A percentile compares a stretch with the other conserved stretches of the same genome.
Conservation (phyloP, 2,329 filamentous ascomycete species). For the Zymoseptoria brevis region DNA sequence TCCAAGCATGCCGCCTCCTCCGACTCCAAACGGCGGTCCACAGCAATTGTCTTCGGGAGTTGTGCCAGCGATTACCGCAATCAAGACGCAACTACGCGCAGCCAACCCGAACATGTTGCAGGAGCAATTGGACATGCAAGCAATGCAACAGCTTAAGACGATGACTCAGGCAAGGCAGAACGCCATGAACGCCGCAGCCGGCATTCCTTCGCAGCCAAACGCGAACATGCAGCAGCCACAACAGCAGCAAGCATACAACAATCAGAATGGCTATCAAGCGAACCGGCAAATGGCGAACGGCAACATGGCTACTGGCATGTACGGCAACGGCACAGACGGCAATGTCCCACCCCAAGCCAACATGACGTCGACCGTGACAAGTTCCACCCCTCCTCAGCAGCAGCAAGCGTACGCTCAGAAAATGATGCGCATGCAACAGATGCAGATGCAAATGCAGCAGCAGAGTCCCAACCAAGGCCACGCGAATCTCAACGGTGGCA, state of each 20-base stretch:
- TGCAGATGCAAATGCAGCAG: constrained; percentile 12
- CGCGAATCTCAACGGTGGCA: constrained; percentile 19
- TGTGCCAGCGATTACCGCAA: constrained; percentile 47
- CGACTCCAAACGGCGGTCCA: constrained; percentile 28
- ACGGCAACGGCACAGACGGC: constrained; percentile 5
- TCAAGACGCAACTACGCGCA: constrained; percentile 45
- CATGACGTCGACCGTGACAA: constrained; percentile 15
- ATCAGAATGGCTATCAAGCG: constrained; percentile 20
- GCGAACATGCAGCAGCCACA: constrained; percentile 9
- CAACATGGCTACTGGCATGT: constrained; percentile 8
- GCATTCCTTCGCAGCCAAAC: constrained; percentile 18
- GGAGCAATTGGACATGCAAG: constrained; percentile 47
- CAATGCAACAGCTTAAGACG: constrained; percentile 43
- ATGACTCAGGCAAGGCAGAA: constrained; percentile 31
- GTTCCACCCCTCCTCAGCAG: constrained; percentile 10
- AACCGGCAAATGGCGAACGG: constrained; percentile 16
- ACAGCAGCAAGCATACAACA: constrained; percentile 21
- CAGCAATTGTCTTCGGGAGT: constrained; percentile 47
- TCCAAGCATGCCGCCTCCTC: constrained; percentile 32
- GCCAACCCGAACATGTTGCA: constrained; percentile 45
- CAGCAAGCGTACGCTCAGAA: constrained; percentile 24
- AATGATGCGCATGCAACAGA: constrained; percentile 25
- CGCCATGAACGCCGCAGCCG: constrained; percentile 33
- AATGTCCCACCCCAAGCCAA: constrained; percentile 9
- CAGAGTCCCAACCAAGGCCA: constrained; percentile 20